A percentile compares a stretch with the other conserved stretches of the same genome.
phyloP scores from a whole-genome alignment of 352 stramenopile genomes.

The Aphanomyces cochlioides region DNA sequence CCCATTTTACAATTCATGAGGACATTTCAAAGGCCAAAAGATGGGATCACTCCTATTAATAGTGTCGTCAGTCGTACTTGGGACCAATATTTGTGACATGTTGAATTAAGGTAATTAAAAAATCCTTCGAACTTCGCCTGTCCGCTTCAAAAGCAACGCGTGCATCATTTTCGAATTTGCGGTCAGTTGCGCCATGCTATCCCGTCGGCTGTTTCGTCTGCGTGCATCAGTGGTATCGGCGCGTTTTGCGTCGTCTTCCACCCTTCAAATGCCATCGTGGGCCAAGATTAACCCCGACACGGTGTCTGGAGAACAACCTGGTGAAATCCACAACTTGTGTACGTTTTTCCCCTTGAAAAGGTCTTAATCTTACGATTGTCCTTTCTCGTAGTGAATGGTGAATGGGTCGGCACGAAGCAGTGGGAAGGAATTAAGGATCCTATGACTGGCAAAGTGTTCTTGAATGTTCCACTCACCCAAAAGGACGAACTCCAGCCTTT shows the following conservation, averaged over 20 bases:
- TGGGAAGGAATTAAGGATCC: slow-evolving; percentile 90
- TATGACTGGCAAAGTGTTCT: slow-evolving; percentile 92
- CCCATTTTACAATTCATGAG: no score
- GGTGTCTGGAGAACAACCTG: slow-evolving; percentile 73
- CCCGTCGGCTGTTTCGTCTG: not conserved
- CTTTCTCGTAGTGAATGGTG: slow-evolving; percentile 65
- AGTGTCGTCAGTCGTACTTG: no score
- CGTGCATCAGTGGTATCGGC: not conserved
- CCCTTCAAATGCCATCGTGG: slow-evolving; percentile 68
- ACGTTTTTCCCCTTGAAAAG: slow-evolving; percentile 1
- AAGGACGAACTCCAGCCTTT: slow-evolving; percentile 88
- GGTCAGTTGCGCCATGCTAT: not conserved
- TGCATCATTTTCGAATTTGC: slow-evolving; percentile 14
- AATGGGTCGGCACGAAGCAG: slow-evolving; percentile 77
- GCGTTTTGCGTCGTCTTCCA: slow-evolving; percentile 7
- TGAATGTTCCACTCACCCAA: slow-evolving; percentile 92
- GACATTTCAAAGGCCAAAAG: no score
- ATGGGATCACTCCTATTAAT: no score
- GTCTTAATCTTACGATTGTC: no score
- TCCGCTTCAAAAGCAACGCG: not conserved
- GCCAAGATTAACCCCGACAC: slow-evolving; percentile 87
- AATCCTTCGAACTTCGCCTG: slow-evolving; percentile 11
- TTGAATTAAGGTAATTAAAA: not conserved
- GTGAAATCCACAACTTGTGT: slow-evolving; percentile 88
- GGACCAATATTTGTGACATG: no score